Percentiles rank a stretch among this genome's conserved stretches.
Conservation (phyloP, 2,329 filamentous ascomycete genomes). For the Chrysosporium queenslandicum region DNA sequence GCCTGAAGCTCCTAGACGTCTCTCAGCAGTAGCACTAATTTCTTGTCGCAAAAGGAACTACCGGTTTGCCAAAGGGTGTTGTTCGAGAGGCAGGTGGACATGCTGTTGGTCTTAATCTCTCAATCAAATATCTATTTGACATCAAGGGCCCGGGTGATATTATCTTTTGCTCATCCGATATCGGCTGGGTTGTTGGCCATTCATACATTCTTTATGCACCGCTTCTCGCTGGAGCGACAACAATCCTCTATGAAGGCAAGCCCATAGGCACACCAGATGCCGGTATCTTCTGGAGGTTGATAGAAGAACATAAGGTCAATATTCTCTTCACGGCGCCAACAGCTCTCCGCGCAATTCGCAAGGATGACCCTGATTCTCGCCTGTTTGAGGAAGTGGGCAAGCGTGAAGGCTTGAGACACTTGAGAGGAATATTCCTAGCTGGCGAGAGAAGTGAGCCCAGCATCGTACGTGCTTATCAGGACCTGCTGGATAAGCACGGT, state of each 20-base stretch:
- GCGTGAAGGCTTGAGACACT: constrained; percentile 58
- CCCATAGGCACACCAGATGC: constrained; percentile 81
- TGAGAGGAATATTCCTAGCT: constrained; percentile 71
- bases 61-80: constrained; percentile 73
- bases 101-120: constrained; percentile 72
- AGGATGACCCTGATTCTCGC: constrained; percentile 68
- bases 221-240: constrained; percentile 72
- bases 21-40: neutral
- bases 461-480: constrained; percentile 71
- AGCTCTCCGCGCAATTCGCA: constrained; percentile 74
- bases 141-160: constrained; percentile 77
- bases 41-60: constrained; percentile 49
- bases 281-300: constrained; percentile 75
- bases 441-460: constrained; percentile 83
- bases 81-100: constrained; percentile 75
- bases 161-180: constrained; percentile 70
- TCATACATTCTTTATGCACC: constrained; percentile 86
- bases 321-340: constrained; percentile 78
- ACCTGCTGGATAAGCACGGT: constrained; percentile 57
- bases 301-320: constrained; percentile 77
- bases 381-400: constrained; percentile 54
- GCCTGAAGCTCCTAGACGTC: constrained; percentile 13
- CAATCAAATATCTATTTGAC: constrained; percentile 72
- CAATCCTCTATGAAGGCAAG: constrained; percentile 87
- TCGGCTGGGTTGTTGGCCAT: constrained; percentile 84